phyloP scores from a whole-genome alignment of 257 asterid genomes.

The Nicotiana undulata region DNA sequence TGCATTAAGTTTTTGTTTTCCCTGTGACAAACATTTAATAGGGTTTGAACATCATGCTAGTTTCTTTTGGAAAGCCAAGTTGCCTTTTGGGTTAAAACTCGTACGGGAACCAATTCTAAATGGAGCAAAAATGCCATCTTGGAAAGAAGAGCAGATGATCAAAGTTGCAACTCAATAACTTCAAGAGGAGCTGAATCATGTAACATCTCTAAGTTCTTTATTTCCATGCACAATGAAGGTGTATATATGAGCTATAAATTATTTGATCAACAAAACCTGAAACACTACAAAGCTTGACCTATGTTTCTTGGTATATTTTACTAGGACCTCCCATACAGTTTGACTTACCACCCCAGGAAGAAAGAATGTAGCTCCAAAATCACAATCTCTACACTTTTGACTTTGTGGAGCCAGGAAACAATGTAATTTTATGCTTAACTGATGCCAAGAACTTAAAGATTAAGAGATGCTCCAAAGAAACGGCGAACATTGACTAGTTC shows the following conservation, averaged over 20 bases:
- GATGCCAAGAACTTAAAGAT: not conserved
- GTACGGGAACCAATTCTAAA: not conserved
- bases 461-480: not conserved
- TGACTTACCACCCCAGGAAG: not conserved
- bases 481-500: not conserved
- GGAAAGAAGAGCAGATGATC: not conserved
- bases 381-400: not conserved
- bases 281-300: not conserved
- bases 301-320: not conserved
- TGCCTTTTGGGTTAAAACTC: not conserved
- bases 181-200: not conserved
- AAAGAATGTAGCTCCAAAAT: slow-evolving; percentile 1
- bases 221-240: not conserved
- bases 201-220: not conserved
- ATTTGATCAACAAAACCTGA: not conserved
- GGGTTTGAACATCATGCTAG: too few species aligned
- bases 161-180: not conserved
- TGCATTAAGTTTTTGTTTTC: too few species aligned
- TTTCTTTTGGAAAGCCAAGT: not conserved
- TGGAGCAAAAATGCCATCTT: not conserved
- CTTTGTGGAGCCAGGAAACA: not conserved
- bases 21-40: too few species aligned
- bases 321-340: not conserved
- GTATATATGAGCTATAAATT: not conserved
- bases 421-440: not conserved